Evolutionary conservation across 352 stramenopile species (phyloP), one percentile per base, ranked within the genome.

Genomic region (Phytophthora meadii): DNA sequence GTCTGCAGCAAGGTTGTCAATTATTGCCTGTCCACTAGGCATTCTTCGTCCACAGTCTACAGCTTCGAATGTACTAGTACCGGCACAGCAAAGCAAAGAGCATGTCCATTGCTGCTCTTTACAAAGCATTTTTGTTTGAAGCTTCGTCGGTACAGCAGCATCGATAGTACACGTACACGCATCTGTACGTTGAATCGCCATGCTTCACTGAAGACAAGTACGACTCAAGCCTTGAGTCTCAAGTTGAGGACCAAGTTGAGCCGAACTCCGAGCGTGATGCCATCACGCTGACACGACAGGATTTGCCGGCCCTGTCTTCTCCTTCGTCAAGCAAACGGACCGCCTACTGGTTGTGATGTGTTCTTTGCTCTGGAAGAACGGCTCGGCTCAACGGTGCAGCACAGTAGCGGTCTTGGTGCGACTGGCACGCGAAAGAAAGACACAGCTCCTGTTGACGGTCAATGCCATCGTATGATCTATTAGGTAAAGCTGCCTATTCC

Each of bases 251-350:
- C 22, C 22, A 22, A 22, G 27, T 36, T 36, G 8, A 36, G 30
- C 30, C 30, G 8, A 19, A 7, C 17, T 46, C 27, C 40, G 15
- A 9, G 40, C 40, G 37, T 44, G 24, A 58, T 39, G 50, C 12
- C 25, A 41, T 32, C 37, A 12, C 40, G 51, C 34, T 36, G 55
- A 52, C 55, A 65, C 56, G 56, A 52, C 56, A 65, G 28, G 56
- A 65, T 65, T 65, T 65, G 56, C 47, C 44, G 45, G 55, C 2
- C 34, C 45, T 45, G 36, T 56, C 56, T 9, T 36, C 41, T 28
- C 19, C 6, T 36, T 12, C 24, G 41, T 22, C 37, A 42, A 42
- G 14, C 37, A 42, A 42, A 22, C 7, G 37, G 37, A 36, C 30
- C 30, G 30, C 30, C 30, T 36, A 34, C 36, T 17, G 15, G 4